phyloP scores from a whole-genome alignment of 2,329 filamentous ascomycete genomes.

The Colletotrichum sp. region DNA sequence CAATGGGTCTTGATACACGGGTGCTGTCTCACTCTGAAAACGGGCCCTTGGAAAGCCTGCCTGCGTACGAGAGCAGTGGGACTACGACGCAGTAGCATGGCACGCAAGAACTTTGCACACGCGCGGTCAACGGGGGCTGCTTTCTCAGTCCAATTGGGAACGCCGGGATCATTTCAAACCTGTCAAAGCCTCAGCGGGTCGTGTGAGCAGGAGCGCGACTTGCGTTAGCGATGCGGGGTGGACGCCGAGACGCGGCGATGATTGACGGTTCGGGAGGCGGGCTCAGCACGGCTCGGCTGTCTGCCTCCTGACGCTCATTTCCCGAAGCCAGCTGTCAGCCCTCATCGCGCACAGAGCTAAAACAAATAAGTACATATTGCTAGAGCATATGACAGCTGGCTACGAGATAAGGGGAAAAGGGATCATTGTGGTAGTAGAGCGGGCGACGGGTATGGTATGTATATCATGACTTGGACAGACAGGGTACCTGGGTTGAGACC shows the following conservation, averaged over 20 bases:
- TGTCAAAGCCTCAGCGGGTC: constrained; percentile 15
- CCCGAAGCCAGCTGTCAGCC: not conserved
- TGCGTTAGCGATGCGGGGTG: constrained; percentile 19
- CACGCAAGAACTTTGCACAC: not conserved
- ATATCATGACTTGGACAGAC: not conserved
- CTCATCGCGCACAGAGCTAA: not conserved
- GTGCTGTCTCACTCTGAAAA: constrained; percentile 18
- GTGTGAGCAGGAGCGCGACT: constrained; percentile 15
- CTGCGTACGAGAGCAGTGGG: not conserved
- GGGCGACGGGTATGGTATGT: not conserved
- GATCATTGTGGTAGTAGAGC: not conserved
- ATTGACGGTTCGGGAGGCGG: not conserved
- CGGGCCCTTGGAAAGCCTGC: not conserved
- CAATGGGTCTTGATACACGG: constrained; percentile 5
- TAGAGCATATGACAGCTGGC: not conserved
- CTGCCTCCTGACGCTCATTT: constrained; percentile 12
- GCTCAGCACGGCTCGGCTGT: not conserved
- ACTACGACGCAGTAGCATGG: not conserved
- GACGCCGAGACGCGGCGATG: constrained; percentile 7
- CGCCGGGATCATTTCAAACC: not conserved
- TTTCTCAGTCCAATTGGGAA: constrained; percentile 7
- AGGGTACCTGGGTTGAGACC: not conserved
- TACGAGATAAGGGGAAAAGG: not conserved
- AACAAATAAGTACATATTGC: not conserved
- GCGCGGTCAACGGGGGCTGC: not conserved